Evolutionary conservation across 148 eudicot genomes (phyloP).

Genomic region (Diospyros kaki): DNA sequence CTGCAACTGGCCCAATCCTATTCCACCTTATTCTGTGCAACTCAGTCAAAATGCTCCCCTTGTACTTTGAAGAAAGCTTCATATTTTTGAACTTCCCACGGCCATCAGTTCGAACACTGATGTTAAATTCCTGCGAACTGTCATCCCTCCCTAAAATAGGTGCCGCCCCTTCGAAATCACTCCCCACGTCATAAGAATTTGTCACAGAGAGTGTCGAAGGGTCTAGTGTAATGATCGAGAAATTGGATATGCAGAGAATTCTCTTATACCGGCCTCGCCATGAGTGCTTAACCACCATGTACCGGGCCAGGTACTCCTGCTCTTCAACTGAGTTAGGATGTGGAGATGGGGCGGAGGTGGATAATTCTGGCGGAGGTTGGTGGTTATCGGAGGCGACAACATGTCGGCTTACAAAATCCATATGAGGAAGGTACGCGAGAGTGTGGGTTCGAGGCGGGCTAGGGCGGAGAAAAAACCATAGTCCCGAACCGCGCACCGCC

Average conservation of each 20-base stretch:
- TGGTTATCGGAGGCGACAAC: slow-evolving; percentile 18
- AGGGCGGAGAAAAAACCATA: slow-evolving; percentile 60
- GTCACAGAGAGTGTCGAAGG: slow-evolving; percentile 72
- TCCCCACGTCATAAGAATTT: slow-evolving; percentile 71
- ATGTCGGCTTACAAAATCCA: slow-evolving; percentile 86
- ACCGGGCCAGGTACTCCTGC: slow-evolving; percentile 83
- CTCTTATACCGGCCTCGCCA: slow-evolving; percentile 98
- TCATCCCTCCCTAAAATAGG: slow-evolving; percentile 88
- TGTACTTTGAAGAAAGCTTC: slow-evolving; percentile 73
- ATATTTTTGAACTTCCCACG: slow-evolving; percentile 77
- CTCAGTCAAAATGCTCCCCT: slow-evolving; percentile 88
- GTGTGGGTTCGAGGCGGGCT: slow-evolving; percentile 70
- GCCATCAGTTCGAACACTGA: slow-evolving; percentile 87
- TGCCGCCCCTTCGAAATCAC: slow-evolving; percentile 65
- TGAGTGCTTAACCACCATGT: slow-evolving; percentile 80
- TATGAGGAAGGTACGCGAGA: slow-evolving; percentile 77
- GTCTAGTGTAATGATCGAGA: slow-evolving; percentile 63
- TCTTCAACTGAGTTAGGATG: slow-evolving; percentile 54
- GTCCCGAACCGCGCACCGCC: slow-evolving; percentile 61
- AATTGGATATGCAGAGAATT: slow-evolving; percentile 67
- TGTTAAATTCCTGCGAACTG: slow-evolving; percentile 69
- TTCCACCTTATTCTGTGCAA: slow-evolving; percentile 73
- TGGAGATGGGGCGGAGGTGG: slow-evolving; percentile 14
- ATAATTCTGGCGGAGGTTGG: slow-evolving; percentile 14
- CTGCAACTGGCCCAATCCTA: slow-evolving; percentile 57